Evolutionary conservation across 2,329 filamentous ascomycete species (phyloP), one percentile per base, ranked within the genome.

Genomic region (Trichophyton mentagrophytes): DNA sequence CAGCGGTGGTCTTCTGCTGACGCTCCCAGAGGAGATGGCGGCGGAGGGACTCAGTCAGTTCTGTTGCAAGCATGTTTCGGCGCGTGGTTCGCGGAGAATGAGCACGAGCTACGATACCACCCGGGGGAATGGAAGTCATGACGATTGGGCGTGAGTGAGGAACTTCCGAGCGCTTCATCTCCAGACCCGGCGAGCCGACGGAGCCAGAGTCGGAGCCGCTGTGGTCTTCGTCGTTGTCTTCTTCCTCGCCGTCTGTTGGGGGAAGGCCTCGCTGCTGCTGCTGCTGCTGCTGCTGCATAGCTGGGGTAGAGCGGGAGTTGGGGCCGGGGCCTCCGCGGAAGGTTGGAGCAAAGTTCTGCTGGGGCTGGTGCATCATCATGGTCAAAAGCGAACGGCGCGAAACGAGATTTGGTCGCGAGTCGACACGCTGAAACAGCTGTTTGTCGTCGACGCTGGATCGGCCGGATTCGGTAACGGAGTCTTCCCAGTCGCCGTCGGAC

Each of bases 11-110:
- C 81, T 93, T 95, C 71, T 97, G 92, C 70, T 95, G 90, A 59
- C 93, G 87, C 73, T 99, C 93, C 88, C 90, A 95, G 15, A 97
- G 82, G 15, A 99, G 85, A 68, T 96, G 89, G 67, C 90, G 88
- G 22, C 93, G 85, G 2, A 99, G 84, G 22, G 90, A 95, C 72
- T 96, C 90, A 1, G 92, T 96, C 60, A 99, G 79, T 76, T 99
- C 93, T 0, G 89, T 95, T 7, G 89, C 87, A 61, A 99, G 82
- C 93, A 99, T 99, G 74, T 96, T 95, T 63, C 91, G 84, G 58
- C 93, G 84, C 0, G 91, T 96, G 0, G 92, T 96, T 61, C 90
- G 85, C 3, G 93, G 93, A 3, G 93, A 97, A 65, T 96, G 81
- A 1, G 90, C 88, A 38, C 33, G 33, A 57, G 55, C 30, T 20